Base-by-base conservation (phyloP, 371 early-diverging fungal species). In the Actinomortierella ambigua region DNA sequence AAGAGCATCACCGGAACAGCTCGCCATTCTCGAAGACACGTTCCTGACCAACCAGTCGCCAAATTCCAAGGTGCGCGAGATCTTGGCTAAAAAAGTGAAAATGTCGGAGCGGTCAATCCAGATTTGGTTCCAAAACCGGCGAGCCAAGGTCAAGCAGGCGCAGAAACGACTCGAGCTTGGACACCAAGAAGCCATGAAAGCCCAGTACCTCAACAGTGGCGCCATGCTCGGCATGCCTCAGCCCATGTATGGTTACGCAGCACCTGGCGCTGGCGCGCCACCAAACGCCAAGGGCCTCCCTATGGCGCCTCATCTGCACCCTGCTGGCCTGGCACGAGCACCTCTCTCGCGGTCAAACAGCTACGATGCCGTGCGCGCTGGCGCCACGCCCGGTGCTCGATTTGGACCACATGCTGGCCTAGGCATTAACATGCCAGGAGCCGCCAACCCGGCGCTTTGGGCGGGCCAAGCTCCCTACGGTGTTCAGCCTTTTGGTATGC, bases 111-210 rank as follows among this genome's bases (percentile, higher is more conserved):
- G 95, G 69, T 90, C 95, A 17, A 95, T 99, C 61, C 97, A 98
- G 76, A 95, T 99, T 63, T 99, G 99, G 99, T 99, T 99, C 85
- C 99, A 99, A 78, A 99, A 99, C 86, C 85, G 95, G 69, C 85
- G 99, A 50, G 97, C 97, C 47, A 97, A 96, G 79, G 90, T 90
- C 24, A 96, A 95, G 81, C 89, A 83, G 75, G 76, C 82, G 44
- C 85, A 84, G 55, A 79, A 81, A 56, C 62, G 84, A 43, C 78
- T 82, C 13, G 60, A 83, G 44, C 76, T 84, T 50, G 80, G 80
- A 9, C 83, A 86, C 59, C 81, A 87, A 61, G 84, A 84, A 60
- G 82, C 80, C 50, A 61, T 75, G 70, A 65, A 63, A 54, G 64
- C 68, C 43, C 77, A 68, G 58, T 77, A 68, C 44, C 54, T 66